Conservation (phyloP, 1,139 yeast species). For the Pichia sp. region DNA sequence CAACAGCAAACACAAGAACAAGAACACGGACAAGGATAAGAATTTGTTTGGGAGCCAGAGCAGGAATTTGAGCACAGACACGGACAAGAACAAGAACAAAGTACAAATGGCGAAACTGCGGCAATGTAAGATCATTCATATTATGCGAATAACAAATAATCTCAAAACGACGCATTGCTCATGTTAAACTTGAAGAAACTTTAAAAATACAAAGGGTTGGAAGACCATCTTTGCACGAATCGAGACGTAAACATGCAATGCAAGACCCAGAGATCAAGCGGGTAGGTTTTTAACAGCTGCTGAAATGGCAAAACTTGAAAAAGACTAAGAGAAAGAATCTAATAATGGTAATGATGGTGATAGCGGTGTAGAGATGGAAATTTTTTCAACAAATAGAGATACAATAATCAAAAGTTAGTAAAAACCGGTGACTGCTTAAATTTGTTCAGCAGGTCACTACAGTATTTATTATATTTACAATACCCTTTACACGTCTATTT, state of each 20-base stretch:
- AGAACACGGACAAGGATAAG: neutral
- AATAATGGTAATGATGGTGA: no score
- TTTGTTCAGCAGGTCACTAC: no score
- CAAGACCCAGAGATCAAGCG: constrained; percentile 98
- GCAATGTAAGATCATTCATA: constrained; percentile 71
- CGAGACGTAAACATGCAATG: constrained; percentile 99
- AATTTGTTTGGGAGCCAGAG: neutral
- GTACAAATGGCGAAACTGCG: constrained; percentile 8
- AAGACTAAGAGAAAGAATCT: constrained; percentile 39
- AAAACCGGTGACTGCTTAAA: no score
- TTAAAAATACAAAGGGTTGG: constrained; percentile 85
- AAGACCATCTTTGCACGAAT: constrained; percentile 92
- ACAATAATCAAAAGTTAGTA: neutral
- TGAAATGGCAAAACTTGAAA: constrained; percentile 82
- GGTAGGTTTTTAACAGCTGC: constrained; percentile 96
- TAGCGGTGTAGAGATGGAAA: no score
- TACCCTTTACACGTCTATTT: no score
- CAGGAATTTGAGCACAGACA: constrained; percentile 1
- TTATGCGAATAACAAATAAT: constrained; percentile 95
- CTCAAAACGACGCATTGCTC: constrained; percentile 82
- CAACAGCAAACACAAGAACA: neutral
- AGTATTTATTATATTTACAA: no score
- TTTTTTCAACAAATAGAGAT: no score
- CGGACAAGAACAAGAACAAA: neutral
- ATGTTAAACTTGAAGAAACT: constrained; percentile 88